Base-by-base conservation (phyloP, 1,284 basidiomycete species). In the Lentinus polychrous region DNA sequence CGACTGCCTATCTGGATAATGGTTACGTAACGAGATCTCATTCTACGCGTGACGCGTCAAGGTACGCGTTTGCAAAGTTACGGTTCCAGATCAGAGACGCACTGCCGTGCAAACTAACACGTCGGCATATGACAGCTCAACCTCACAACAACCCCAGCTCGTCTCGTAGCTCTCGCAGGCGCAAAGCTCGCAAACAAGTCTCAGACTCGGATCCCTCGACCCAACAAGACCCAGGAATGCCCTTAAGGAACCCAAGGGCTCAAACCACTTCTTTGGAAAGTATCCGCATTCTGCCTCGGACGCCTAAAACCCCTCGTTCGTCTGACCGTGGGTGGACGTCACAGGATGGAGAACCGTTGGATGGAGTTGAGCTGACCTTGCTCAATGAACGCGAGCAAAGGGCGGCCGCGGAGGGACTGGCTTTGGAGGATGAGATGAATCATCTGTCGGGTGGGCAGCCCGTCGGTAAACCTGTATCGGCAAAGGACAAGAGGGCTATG, bases 401-500 rank as follows among this genome's bases (percentile, higher is more conserved):
- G 12, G 65, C 69, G 47, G 78, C 78, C 20, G 71, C 65, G 17
- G 61, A 60, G 18, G 76, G 70, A 27, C 56, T 75, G 48, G 52
- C 53, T 6, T 18, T 61, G 14, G 57, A 58, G 39, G 66, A 63
- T 39, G 60, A 57, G 50, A 55, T 56, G 48, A 60, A 55, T 8
- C 57, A 59, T 46, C 54, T 57, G 17, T 44, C 48, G 11, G 27
- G 27, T 10, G 7, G 10, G 6, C 39, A 40, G 3, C 56, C 55
- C 43, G 58, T 55, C 35, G 59, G 64, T 54, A 84, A 79, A 51
- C 60, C 76, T 27, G 72, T 91, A 57, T 82, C 86, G 32, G 56
- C 69, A 31, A 83, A 81, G 63, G 94, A 98, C 69, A 88, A 86
- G 70, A 76, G 80, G 56, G 91, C 88, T 32, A 92, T 99, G 76